These are phyloP conservation scores for Trichosporon coremiiforme DNA, from an alignment of 1,284 basidiomycete species.

Conservation along the genomic window DNA sequence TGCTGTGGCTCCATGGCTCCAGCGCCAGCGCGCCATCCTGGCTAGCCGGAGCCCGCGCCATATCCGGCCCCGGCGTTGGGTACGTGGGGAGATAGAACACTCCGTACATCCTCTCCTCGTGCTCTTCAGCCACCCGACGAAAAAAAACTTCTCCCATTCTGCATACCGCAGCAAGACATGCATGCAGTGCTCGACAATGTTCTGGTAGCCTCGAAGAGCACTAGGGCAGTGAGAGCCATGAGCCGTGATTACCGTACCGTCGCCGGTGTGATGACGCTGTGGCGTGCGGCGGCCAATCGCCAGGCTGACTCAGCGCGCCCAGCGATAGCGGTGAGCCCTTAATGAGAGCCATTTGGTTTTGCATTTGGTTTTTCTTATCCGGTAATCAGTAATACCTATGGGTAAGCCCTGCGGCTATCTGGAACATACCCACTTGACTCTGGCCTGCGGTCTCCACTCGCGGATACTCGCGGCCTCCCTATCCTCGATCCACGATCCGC, in stretches of 20 bases:
- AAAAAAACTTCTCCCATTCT: background rate
- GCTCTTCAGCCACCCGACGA: too few relatives aligned
- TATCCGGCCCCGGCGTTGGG: background rate
- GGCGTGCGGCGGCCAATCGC: slow-evolving; percentile 1
- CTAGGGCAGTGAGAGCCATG: background rate
- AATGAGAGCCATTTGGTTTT: background rate
- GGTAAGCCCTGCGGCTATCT: too few relatives aligned
- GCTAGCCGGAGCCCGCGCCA: too few relatives aligned
- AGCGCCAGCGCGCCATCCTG: background rate
- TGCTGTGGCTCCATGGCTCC: background rate
- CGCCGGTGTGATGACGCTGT: background rate
- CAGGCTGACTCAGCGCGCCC: background rate
- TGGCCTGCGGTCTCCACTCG: too few relatives aligned
- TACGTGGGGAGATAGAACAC: background rate
- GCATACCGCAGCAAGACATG: slow-evolving; percentile 10
- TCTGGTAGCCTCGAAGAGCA: background rate
- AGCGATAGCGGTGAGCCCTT: background rate
- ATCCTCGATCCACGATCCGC: too few relatives aligned
- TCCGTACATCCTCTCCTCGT: background rate
- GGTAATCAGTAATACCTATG: too few relatives aligned
- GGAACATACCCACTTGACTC: too few relatives aligned
- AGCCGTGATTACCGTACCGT: background rate
- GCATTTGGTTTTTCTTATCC: too few relatives aligned
- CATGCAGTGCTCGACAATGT: background rate
- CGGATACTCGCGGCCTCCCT: too few relatives aligned